A percentile compares a stretch with the other conserved stretches of the same genome.
Conservation (phyloP, 164 flowering plant species). For the Euptelea pleiosperma region DNA sequence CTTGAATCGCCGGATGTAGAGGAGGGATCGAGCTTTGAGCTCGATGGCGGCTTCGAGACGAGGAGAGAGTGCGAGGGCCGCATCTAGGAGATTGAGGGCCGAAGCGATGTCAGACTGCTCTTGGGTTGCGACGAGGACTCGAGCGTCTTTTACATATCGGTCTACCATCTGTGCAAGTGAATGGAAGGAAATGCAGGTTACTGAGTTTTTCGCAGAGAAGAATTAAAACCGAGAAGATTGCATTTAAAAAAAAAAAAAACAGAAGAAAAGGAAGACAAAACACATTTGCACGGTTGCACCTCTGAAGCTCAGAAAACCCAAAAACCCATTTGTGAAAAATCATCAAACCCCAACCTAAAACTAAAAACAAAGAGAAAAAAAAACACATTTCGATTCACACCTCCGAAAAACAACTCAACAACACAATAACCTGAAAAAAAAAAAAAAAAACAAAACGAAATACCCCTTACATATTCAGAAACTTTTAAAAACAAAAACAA, state of each 20-base stretch:
- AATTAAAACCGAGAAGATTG: too few relatives aligned
- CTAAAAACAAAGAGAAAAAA: neutral
- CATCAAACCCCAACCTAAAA: too few relatives aligned
- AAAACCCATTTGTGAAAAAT: neutral
- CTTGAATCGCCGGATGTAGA: constrained; percentile 71
- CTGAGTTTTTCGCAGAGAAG: too few relatives aligned
- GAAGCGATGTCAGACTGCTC: constrained; percentile 60
- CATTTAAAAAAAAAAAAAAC: neutral
- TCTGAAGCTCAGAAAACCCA: neutral
- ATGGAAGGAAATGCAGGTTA: too few relatives aligned
- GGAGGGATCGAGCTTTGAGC: constrained; percentile 80
- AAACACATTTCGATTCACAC: constrained; percentile 1
- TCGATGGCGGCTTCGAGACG: constrained; percentile 72
- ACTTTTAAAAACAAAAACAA: neutral
- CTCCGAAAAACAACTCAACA: neutral
- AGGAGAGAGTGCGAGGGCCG: constrained; percentile 74
- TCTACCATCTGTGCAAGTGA: constrained; percentile 58
- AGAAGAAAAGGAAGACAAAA: neutral
- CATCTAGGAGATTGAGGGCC: constrained; percentile 71
- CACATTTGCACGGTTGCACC: too few relatives aligned
- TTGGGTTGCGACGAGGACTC: constrained; percentile 53
- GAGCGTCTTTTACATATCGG: constrained; percentile 72
- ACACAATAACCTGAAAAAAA: neutral
- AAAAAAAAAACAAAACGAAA: neutral
- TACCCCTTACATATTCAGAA: too few relatives aligned